Evolutionary conservation across 2,329 filamentous ascomycete genomes (phyloP), one percentile per base, ranked within the genome.

Genomic region (Zymoseptoria pseudotritici): DNA sequence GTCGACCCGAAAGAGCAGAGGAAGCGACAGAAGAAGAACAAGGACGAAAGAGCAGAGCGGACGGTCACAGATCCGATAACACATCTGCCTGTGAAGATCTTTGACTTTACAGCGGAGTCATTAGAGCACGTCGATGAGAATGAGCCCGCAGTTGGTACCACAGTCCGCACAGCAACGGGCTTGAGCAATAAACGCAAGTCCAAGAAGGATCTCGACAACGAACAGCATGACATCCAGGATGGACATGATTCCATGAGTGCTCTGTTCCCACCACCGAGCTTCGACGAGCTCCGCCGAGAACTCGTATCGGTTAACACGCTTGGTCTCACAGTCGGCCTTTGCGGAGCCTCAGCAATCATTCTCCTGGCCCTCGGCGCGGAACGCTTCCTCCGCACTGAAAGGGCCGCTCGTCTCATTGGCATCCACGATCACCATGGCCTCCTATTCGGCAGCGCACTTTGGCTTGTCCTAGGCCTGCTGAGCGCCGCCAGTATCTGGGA

Each of bases 51-150:
- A 29, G 77, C 79, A 24, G 78, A 80, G 60, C 76, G 81, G 61
- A 80, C 87, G 69, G 87, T 90, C 53, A 90, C 86, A 1, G 87
- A 90, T 67, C 87, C 87, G 0, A 80, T 90, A 49, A 90, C 87
- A 1, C 87, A 90, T 72, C 77, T 90, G 2, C 86, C 86, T 1
- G 80, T 89, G 54, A 77, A 75, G 42, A 86, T 89, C 42, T 85
- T 88, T 68, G 87, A 90, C 69, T 86, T 86, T 66, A 89, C 86
- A 0, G 78, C 81, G 26, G 81, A 83, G 49, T 84, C 87, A 56
- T 75, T 90, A 31, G 75, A 80, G 61, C 71, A 72, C 56, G 73
- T 76, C 22, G 71, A 76, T 36, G 74, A 81, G 68, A 82, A 82
- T 62, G 71, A 76, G 4, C 72, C 75, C 3, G 71, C 77, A 0